Base-by-base conservation (phyloP, 352 stramenopile genomes). In the Phytopythium delawarense region DNA sequence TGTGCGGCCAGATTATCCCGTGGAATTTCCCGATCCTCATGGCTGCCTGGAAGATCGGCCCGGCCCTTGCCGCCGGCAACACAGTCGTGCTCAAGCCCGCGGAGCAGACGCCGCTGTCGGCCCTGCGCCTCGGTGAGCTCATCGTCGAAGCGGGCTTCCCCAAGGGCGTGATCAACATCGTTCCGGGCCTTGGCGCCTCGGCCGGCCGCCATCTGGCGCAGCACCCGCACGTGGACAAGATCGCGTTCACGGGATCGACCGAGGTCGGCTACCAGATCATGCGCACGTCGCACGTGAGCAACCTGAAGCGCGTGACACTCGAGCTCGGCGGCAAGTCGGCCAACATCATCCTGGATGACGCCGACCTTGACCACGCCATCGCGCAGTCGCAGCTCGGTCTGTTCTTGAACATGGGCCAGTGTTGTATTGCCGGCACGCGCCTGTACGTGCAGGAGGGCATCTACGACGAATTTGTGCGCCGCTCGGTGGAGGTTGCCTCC, bases 11-110 rank as follows among this genome's bases (percentile, higher is more conserved):
- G 34, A 96, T 98, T 63, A 97, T 95, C 57, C 96, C 90, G 48
- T 99, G 96, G 96, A 99, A 99, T 80, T 99, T 99, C 77, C 97
- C 97, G 16, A 67, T 95, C 58, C 87, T 96, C 8, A 98, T 99
- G 96, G 95, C 98, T 48, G 96, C 94, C 39, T 87, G 95, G 46
- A 99, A 99, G 74, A 72, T 96, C 20, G 93, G 70, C 30, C 91
- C 93, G 4, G 92, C 93, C 21, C 67, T 98, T 20, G 81, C 88
- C 8, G 77, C 84, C 7, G 97, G 97, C 8, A 98, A 95, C 96
- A n/a, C n/a, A n/a, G n/a, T n/a, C n/a, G n/a, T n/a, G n/a, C n/a
- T n/a, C n/a, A n/a, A n/a, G n/a, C n/a, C 97, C 18, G 85, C 88
- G 15, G 96, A 98, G 60, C 73, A 97, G 51, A 98, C 96, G 18